Evolutionary conservation across 2,329 filamentous ascomycete genomes (phyloP), one percentile per base, ranked within the genome.

Genomic region (Fusarium sp.): DNA sequence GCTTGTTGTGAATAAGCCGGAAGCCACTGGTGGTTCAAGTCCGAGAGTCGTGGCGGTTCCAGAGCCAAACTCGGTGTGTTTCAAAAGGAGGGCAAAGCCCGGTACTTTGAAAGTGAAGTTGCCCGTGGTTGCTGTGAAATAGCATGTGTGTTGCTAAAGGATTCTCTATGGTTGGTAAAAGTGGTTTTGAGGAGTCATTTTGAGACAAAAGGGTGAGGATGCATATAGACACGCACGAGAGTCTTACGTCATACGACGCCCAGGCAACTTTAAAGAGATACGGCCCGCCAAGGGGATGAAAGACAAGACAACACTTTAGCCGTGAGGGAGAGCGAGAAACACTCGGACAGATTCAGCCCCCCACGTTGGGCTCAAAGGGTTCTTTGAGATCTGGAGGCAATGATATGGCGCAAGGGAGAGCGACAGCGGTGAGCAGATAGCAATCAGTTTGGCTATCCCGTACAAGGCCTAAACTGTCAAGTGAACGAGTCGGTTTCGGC

Each of bases 231-330:
- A 52, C 48, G 48, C 48, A 39, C n/a, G 56, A 31, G 41, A 35
- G 24, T 63, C 69, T 65, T 75, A 75, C 72, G 65, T 75, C 72
- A 75, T 67, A 39, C 18, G 33, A 35, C 4, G 5, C n/a, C 37
- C 24, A 31, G 29, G 37, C 60, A 62, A 45, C 54, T 50, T 37
- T 52, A 39, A 64, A 29, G 57, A 22, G 41, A 54, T 31, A 41
- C n/a, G 33, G 45, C 6, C 33, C 22, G 16, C 43, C 20, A 39
- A 54, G 18, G 20, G 29, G 59, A 52, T 24, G 18, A 29, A 22
- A 57, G 62, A 57, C 35, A 57, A n/a, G 50, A 57, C 48, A 57
- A 10, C 13, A 52, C 27, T 29, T 31, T 6, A 31, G 29, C 24
- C 13, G 7, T 57, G 52, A 14, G 43, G 14, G 43, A 48, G n/a